phyloP scores from a whole-genome alignment of 2,329 filamentous ascomycete species.

The Aureobasidium melanogenum region DNA sequence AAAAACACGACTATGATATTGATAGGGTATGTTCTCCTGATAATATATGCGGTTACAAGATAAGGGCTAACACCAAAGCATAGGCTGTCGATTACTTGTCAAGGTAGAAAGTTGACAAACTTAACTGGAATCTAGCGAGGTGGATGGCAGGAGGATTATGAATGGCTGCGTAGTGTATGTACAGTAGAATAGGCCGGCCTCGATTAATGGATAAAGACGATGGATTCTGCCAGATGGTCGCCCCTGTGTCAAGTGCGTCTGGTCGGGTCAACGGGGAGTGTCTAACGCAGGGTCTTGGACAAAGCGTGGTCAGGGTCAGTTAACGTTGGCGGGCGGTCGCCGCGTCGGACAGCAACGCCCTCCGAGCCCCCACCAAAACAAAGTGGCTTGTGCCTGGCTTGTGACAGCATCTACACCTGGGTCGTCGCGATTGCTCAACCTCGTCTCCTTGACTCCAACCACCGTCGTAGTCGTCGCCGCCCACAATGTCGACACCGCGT shows the following conservation, averaged over 20 bases:
- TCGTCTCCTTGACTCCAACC: not conserved
- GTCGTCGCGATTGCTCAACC: not conserved
- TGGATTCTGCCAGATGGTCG: not conserved
- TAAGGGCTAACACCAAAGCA: not conserved
- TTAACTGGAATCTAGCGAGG: slow-evolving; percentile 4
- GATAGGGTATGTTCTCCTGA: slow-evolving; percentile 61
- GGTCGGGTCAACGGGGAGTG: not conserved
- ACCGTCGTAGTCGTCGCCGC: not conserved
- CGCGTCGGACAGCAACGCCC: not conserved
- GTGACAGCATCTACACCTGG: not conserved
- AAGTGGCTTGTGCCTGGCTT: not conserved
- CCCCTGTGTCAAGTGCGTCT: not conserved
- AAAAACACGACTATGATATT: slow-evolving; percentile 93
- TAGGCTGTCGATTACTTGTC: slow-evolving; percentile 16
- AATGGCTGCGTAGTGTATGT: not conserved
- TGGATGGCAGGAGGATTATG: not conserved
- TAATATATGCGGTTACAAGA: no score
- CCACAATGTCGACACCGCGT: slow-evolving; percentile 34
- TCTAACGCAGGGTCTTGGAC: not conserved
- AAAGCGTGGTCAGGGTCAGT: not conserved
- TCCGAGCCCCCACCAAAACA: slow-evolving; percentile 3
- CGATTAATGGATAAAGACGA: not conserved
- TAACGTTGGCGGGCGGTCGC: not conserved
- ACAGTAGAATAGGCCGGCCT: not conserved
- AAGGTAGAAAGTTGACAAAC: slow-evolving; percentile 7